Percentiles rank a stretch among this genome's conserved stretches.
Conservation (phyloP, 2,329 filamentous ascomycete genomes). For the Alternaria sp. region DNA sequence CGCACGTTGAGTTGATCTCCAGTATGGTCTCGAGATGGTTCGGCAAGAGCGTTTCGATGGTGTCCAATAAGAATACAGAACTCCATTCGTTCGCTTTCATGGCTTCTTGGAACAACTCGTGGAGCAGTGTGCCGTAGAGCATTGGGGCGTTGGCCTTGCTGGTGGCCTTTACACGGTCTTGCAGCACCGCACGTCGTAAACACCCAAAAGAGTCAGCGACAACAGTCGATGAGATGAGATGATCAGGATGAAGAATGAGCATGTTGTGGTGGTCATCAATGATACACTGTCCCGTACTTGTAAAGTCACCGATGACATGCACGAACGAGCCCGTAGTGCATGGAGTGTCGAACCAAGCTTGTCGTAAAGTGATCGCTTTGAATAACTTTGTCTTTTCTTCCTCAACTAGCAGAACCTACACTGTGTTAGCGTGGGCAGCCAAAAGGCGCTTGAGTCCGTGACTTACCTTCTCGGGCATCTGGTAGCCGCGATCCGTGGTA, state of each 20-base stretch:
- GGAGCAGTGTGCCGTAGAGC: slow-evolving; percentile 90
- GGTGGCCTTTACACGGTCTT: slow-evolving; percentile 92
- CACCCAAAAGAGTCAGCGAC: slow-evolving; percentile 97
- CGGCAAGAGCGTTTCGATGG: slow-evolving; percentile 73
- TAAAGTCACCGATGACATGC: slow-evolving; percentile 83
- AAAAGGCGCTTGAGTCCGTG: not conserved
- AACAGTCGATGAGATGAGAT: slow-evolving; percentile 91
- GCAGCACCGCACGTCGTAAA: slow-evolving; percentile 86
- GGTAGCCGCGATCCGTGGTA: slow-evolving; percentile 65
- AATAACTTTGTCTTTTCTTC: slow-evolving; percentile 72
- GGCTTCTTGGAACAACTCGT: slow-evolving; percentile 94
- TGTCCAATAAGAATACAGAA: slow-evolving; percentile 65
- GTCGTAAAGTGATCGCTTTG: slow-evolving; percentile 76
- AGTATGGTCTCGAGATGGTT: slow-evolving; percentile 89
- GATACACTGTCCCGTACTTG: slow-evolving; percentile 72
- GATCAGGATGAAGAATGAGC: slow-evolving; percentile 91
- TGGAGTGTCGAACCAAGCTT: slow-evolving; percentile 84
- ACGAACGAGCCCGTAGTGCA: slow-evolving; percentile 78
- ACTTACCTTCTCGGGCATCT: slow-evolving; percentile 73
- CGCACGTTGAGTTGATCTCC: slow-evolving; percentile 77
- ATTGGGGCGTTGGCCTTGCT: slow-evolving; percentile 79
- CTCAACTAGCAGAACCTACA: slow-evolving; percentile 79
- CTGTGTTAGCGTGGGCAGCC: slow-evolving; percentile 24
- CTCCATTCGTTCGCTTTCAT: slow-evolving; percentile 85
- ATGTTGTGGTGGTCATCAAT: slow-evolving; percentile 84